Percentiles rank a stretch among this genome's conserved stretches.
These are phyloP conservation scores for Colletotrichum lentis DNA, from an alignment of 2,329 filamentous ascomycete genomes.

Conservation along the genomic window DNA sequence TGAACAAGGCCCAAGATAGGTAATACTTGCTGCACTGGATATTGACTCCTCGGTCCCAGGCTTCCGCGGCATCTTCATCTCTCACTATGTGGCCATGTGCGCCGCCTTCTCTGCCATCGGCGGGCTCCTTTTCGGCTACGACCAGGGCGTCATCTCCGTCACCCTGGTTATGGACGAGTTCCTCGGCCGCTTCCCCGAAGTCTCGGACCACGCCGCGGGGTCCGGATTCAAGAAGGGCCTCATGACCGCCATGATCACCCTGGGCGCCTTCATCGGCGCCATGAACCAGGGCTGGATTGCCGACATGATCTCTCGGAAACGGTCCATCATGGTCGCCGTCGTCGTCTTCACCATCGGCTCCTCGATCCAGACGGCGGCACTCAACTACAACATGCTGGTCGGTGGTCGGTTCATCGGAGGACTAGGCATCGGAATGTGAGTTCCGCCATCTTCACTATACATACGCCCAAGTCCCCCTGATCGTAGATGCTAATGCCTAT, in stretches of 20 bases:
- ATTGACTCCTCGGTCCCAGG: constrained; percentile 37
- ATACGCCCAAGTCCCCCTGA: too few species aligned
- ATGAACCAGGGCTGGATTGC: constrained; percentile 59
- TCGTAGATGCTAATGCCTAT: neutral
- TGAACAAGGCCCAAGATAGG: neutral
- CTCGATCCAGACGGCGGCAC: constrained; percentile 46
- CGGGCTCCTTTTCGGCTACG: constrained; percentile 54
- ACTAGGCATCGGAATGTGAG: constrained; percentile 54
- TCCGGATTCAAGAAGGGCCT: constrained; percentile 45
- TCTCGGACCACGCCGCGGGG: constrained; percentile 47
- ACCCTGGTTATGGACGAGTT: constrained; percentile 43
- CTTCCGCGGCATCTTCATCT: constrained; percentile 46
- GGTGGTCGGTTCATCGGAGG: constrained; percentile 59
- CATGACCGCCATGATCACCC: constrained; percentile 57
- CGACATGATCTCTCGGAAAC: constrained; percentile 45
- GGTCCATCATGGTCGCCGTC: constrained; percentile 45
- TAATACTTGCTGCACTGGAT: neutral
- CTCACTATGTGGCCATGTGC: constrained; percentile 46
- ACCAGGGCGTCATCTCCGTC: constrained; percentile 55
- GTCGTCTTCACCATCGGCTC: constrained; percentile 45
- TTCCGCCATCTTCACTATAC: fast-evolving
- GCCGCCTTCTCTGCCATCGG: constrained; percentile 43
- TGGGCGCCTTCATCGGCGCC: constrained; percentile 61
- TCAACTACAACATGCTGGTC: constrained; percentile 54
- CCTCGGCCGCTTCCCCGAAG: constrained; percentile 50